phyloP scores from a whole-genome alignment of 257 asterid species.

The Penstemon newberryi region DNA sequence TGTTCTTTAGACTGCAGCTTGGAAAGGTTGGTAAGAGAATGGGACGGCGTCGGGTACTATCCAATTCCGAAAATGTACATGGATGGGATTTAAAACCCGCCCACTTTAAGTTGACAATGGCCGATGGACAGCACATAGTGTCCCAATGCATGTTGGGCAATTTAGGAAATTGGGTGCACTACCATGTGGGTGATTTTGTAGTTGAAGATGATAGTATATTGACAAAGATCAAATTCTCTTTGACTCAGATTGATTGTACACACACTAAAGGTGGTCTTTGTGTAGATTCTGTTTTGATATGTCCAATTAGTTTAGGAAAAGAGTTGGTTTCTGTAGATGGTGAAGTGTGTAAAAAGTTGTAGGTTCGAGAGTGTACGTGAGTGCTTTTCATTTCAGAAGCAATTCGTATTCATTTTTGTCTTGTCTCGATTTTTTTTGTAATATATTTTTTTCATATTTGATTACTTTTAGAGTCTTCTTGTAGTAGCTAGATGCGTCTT shows the following conservation, averaged over 20 bases:
- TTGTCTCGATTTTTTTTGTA: constrained; percentile 10
- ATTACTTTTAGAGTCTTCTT: constrained; percentile 19
- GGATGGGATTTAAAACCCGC: constrained; percentile 86
- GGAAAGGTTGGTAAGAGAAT: constrained; percentile 56
- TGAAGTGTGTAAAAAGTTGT: constrained; percentile 31
- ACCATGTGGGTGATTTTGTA: constrained; percentile 72
- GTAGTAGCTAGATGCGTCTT: constrained; percentile 14
- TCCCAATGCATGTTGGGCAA: constrained; percentile 47
- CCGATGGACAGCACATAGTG: constrained; percentile 50
- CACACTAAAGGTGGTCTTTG: constrained; percentile 88
- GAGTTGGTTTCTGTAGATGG: constrained; percentile 33
- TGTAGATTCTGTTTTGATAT: constrained; percentile 70
- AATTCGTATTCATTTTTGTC: too few relatives aligned
- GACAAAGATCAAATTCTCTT: constrained; percentile 55
- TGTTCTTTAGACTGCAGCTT: constrained; percentile 73
- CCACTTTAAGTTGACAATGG: constrained; percentile 54
- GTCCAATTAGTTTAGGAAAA: constrained; percentile 58
- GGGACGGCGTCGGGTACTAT: constrained; percentile 49
- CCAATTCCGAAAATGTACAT: constrained; percentile 54
- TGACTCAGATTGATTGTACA: constrained; percentile 86
- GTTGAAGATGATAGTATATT: constrained; percentile 39
- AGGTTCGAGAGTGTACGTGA: not conserved
- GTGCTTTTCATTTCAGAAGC: too few relatives aligned
- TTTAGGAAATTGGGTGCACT: constrained; percentile 67
- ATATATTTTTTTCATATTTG: not conserved